Conservation (phyloP, 768 basidiomycete species). For the Podaxis pistillaris region DNA sequence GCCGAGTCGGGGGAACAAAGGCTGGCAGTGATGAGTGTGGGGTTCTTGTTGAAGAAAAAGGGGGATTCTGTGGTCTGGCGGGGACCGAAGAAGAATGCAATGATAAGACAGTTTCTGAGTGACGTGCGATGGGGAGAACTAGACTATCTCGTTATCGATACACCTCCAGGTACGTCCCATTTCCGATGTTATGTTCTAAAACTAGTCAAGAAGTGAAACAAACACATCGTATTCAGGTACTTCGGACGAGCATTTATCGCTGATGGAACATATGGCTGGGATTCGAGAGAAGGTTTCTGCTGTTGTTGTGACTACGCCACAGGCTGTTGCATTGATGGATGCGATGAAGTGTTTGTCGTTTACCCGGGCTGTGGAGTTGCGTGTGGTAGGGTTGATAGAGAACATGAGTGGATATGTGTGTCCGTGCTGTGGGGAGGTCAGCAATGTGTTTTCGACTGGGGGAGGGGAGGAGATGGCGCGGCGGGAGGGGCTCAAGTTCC, state of each 20-base stretch:
- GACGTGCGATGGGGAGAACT: conserved; percentile 95
- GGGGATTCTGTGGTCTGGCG: conserved; percentile 97
- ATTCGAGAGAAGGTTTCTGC: conserved; percentile 76
- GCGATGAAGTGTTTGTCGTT: conserved; percentile 97
- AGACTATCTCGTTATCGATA: conserved; percentile 92
- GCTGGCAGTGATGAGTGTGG: conserved; percentile 95
- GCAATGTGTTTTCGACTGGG: conserved; percentile 91
- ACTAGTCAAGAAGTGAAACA: not conserved
- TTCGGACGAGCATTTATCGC: conserved; percentile 96
- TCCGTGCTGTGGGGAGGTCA: conserved; percentile 94
- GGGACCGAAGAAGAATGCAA: conserved; percentile 97
- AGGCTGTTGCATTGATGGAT: conserved; percentile 94
- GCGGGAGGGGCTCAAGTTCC: conserved; percentile 68
- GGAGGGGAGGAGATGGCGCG: conserved; percentile 89
- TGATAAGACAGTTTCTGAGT: conserved; percentile 93
- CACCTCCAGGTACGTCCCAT: conserved; percentile 77
- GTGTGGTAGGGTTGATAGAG: conserved; percentile 89
- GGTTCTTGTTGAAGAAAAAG: conserved; percentile 86
- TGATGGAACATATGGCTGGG: conserved; percentile 91
- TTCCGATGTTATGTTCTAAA: conserved; percentile 17
- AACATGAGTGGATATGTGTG: conserved; percentile 99
- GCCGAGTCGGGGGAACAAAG: conserved; percentile 52
- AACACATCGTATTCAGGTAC: conserved; percentile 61
- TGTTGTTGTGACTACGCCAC: conserved; percentile 95
- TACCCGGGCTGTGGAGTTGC: conserved; percentile 82